Evolutionary conservation across 768 basidiomycete species (phyloP).

Genomic region (Tricholoma saponaceum): DNA sequence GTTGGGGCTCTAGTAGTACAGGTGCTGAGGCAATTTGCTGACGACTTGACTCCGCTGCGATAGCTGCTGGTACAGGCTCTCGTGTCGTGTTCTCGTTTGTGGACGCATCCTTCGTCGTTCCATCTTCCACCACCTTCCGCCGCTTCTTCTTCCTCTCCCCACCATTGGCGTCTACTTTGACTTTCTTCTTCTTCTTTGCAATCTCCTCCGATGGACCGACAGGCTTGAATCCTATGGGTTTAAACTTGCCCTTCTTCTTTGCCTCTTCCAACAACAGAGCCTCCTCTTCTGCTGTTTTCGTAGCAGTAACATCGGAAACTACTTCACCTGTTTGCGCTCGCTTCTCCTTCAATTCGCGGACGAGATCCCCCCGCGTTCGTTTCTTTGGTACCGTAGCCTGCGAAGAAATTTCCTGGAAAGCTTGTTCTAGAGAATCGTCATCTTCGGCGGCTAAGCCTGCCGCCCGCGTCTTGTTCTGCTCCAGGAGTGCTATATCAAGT

Average conservation of each 20-base stretch:
- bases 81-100: conserved; percentile 19
- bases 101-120: conserved; percentile 17
- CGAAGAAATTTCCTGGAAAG: conserved; percentile 46
- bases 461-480: conserved; percentile 73
- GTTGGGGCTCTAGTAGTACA: conserved; percentile 21
- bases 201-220: conserved; percentile 35
- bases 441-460: conserved; percentile 51
- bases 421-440: conserved; percentile 80
- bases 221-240: conserved; percentile 66
- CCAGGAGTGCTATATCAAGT: conserved; percentile 81
- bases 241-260: conserved; percentile 49
- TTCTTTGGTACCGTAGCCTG: conserved; percentile 41
- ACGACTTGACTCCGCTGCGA: neutral
- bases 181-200: conserved; percentile 51
- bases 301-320: conserved; percentile 18
- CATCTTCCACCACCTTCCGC: conserved; percentile 36
- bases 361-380: conserved; percentile 73
- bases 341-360: conserved; percentile 69
- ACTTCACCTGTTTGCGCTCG: conserved; percentile 29
- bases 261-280: conserved; percentile 34
- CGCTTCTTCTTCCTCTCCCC: conserved; percentile 61
- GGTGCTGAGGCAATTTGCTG: neutral
- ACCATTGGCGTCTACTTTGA: conserved; percentile 32
- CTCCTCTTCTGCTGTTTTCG: conserved; percentile 25
- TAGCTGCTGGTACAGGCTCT: neutral